These are phyloP conservation scores for Mortierella antarctica DNA, from an alignment of 192 early-diverging fungal genomes.

Conservation along the genomic window DNA sequence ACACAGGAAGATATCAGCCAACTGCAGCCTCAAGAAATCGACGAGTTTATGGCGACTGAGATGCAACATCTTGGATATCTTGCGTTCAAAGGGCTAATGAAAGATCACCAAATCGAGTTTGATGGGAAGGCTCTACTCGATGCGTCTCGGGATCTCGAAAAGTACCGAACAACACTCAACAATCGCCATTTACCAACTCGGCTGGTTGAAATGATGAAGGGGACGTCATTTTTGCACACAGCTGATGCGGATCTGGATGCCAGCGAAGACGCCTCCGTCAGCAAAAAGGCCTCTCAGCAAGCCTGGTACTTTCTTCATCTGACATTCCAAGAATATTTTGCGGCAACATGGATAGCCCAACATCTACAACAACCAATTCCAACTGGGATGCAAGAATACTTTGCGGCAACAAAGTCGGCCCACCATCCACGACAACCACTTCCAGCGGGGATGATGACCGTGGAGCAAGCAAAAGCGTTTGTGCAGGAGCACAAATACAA, in stretches of 20 bases:
- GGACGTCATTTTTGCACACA: constrained; percentile 17
- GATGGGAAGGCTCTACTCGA: background rate
- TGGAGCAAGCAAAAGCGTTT: no score
- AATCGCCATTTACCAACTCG: background rate
- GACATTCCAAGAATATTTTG: constrained; percentile 20
- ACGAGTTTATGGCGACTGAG: constrained; percentile 1
- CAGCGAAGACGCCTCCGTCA: no score
- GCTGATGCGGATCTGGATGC: constrained; percentile 1
- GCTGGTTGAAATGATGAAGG: background rate
- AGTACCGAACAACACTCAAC: background rate
- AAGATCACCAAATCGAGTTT: constrained; percentile 17
- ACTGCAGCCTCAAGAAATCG: background rate
- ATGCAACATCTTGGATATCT: constrained; percentile 10
- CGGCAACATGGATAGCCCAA: constrained; percentile 6
- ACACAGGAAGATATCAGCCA: background rate
- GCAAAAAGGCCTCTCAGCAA: no score
- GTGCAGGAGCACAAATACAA: no score
- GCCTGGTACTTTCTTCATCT: constrained; percentile 16
- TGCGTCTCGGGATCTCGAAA: constrained; percentile 1
- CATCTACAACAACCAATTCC: no score
- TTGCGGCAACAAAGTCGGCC: no score
- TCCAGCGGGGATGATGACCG: no score
- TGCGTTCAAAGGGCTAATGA: constrained; percentile 9
- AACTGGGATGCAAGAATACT: no score
- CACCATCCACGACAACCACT: no score